Evolutionary conservation across 352 stramenopile genomes (phyloP).

Genomic region (Pythium folliculosum): DNA sequence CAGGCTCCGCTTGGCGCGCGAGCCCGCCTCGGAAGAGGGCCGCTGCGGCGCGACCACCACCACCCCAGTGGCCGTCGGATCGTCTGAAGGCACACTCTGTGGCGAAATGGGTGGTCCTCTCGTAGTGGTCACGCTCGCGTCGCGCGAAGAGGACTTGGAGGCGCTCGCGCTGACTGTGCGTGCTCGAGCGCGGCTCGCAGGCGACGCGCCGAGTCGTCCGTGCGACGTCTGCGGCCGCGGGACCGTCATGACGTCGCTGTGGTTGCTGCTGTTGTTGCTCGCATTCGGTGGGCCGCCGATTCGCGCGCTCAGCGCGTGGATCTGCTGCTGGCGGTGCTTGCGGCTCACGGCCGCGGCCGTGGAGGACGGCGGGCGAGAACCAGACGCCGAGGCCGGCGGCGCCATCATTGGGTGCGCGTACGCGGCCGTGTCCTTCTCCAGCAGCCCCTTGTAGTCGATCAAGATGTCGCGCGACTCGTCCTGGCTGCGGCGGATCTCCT

Average conservation of each 20-base stretch:
- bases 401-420: not conserved
- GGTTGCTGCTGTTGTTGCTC: conserved; percentile 23
- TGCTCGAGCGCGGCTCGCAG: not conserved
- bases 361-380: conserved; percentile 41
- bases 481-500: conserved; percentile 70
- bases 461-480: conserved; percentile 69
- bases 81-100: not conserved
- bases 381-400: conserved; percentile 8
- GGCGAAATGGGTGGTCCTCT: not conserved
- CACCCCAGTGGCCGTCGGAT: not conserved
- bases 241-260: too few relatives aligned
- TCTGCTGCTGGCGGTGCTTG: conserved; percentile 52
- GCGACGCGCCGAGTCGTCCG: conserved; percentile 5
- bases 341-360: conserved; percentile 33
- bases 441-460: conserved; percentile 62
- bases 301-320: conserved; percentile 26
- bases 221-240: conserved; percentile 31
- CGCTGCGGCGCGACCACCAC: not conserved
- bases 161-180: not conserved
- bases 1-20: conserved; percentile 10
- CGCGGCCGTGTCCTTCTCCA: conserved; percentile 38
- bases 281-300: not conserved
- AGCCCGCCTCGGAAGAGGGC: conserved; percentile 11
- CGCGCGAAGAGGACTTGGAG: not conserved
- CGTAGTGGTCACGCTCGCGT: not conserved